Percentiles rank a stretch among this genome's conserved stretches.
Conservation (phyloP, 352 stramenopile genomes). For the Globisporangium megalacanthum region DNA sequence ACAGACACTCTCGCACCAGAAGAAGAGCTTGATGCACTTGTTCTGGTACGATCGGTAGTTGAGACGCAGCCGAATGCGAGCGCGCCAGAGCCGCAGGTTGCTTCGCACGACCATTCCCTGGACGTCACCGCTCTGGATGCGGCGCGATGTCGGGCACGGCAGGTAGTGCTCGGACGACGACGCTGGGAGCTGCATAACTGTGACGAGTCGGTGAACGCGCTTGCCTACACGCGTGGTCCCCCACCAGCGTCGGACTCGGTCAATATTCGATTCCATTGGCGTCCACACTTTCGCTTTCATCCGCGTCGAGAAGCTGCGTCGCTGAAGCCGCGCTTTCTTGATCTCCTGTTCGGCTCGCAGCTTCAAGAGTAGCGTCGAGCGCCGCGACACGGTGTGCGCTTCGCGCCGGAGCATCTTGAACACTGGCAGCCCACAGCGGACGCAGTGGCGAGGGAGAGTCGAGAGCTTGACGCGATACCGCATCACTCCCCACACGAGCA, state of each 20-base stretch:
- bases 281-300: slow-evolving; percentile 20
- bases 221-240: slow-evolving; percentile 17
- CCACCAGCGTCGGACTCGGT: slow-evolving; percentile 13
- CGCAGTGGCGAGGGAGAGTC: slow-evolving; percentile 50
- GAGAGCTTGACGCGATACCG: slow-evolving; percentile 53
- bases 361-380: slow-evolving; percentile 32
- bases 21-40: slow-evolving; percentile 72
- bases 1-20: slow-evolving; percentile 29
- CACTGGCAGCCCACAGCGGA: slow-evolving; percentile 50
- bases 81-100: slow-evolving; percentile 64
- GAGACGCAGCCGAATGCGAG: slow-evolving; percentile 58
- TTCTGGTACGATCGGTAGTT: slow-evolving; percentile 75
- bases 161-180: slow-evolving; percentile 38
- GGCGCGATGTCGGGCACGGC: slow-evolving; percentile 46
- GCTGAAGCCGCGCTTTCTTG: slow-evolving; percentile 1
- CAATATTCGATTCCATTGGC: slow-evolving; percentile 8
- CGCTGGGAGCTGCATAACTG: slow-evolving; percentile 31
- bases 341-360: slow-evolving; percentile 36
- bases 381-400: slow-evolving; percentile 24
- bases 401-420: slow-evolving; percentile 34
- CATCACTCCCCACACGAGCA: slow-evolving; percentile 46
- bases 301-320: slow-evolving; percentile 19
- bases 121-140: slow-evolving; percentile 38
- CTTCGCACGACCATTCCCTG: slow-evolving; percentile 58
- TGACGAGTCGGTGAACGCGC: slow-evolving; percentile 16